These are phyloP conservation scores for Tephrocybe sp. DNA, from an alignment of 768 basidiomycete genomes.

Conservation along the genomic window DNA sequence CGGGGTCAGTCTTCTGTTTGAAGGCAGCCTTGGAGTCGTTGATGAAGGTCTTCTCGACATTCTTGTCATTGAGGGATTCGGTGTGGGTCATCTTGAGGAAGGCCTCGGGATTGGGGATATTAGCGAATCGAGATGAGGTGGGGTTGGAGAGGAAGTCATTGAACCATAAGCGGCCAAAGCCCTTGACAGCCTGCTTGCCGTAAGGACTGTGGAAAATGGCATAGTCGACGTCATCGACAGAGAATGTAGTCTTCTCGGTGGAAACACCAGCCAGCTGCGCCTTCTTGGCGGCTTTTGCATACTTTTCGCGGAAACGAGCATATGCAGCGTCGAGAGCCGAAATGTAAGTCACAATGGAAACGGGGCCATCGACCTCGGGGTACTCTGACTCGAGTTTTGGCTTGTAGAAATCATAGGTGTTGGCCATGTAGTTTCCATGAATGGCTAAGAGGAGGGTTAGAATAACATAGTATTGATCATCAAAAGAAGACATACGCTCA, in stretches of 20 bases:
- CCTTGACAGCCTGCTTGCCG: conserved; percentile 98
- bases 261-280: conserved; percentile 35
- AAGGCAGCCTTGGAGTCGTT: conserved; percentile 73
- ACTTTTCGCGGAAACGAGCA: conserved; percentile 78
- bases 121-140: conserved; percentile 61
- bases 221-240: conserved; percentile 85
- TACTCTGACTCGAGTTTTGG: conserved; percentile 93
- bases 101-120: conserved; percentile 67
- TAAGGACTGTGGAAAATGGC: conserved; percentile 96
- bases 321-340: conserved; percentile 92
- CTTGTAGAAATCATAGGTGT: conserved; percentile 99
- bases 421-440: conserved; percentile 96
- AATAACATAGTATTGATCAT: conserved; percentile 12
- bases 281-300: conserved; percentile 60
- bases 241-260: conserved; percentile 53
- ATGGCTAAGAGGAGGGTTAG: conserved; percentile 54
- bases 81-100: conserved; percentile 64
- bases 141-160: conserved; percentile 91
- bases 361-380: conserved; percentile 95
- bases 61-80: conserved; percentile 88
- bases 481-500: conserved; percentile 68
- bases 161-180: conserved; percentile 86
- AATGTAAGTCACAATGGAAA: conserved; percentile 93
- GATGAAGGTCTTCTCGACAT: conserved; percentile 92
- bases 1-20: conserved; percentile 71